Conservation (phyloP, 2,329 filamentous ascomycete species). For the Pseudogymnoascus sp. region DNA sequence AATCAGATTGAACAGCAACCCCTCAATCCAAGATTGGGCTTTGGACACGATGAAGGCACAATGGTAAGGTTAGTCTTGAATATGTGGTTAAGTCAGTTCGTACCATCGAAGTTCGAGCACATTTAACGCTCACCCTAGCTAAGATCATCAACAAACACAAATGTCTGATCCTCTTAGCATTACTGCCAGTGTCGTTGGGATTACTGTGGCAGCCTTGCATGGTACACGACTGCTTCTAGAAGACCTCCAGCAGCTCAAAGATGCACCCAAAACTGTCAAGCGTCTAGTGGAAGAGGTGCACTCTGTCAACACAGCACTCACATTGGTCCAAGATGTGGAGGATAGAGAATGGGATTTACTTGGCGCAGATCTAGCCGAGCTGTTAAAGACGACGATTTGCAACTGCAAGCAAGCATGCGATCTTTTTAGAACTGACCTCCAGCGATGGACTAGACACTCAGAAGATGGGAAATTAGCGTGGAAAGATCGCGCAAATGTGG, state of each 20-base stretch:
- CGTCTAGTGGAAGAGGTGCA: constrained; percentile 25
- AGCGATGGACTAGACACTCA: constrained; percentile 28
- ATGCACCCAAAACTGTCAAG: constrained; percentile 27
- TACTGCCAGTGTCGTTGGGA: constrained; percentile 25
- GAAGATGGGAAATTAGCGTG: constrained; percentile 25
- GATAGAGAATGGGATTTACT: constrained; percentile 27
- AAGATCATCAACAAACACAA: constrained; percentile 12
- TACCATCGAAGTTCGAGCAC: too few relatives aligned
- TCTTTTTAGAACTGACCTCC: constrained; percentile 24
- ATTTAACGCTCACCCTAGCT: too few relatives aligned
- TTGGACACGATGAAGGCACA: background rate
- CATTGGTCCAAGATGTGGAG: constrained; percentile 23
- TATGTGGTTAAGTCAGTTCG: background rate
- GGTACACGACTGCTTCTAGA: constrained; percentile 25
- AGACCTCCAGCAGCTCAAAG: constrained; percentile 26
- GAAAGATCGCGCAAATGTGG: constrained; percentile 27
- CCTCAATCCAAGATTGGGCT: background rate
- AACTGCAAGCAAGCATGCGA: constrained; percentile 25
- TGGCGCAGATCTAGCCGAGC: constrained; percentile 21
- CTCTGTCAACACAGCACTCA: constrained; percentile 24
- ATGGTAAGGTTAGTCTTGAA: background rate
- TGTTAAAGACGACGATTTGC: constrained; percentile 25
- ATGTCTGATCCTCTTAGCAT: constrained; percentile 26
- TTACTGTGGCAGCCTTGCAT: constrained; percentile 26
- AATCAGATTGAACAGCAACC: background rate